Conservation (phyloP, 2,329 filamentous ascomycete species). For the Aureobasidium sp. region DNA sequence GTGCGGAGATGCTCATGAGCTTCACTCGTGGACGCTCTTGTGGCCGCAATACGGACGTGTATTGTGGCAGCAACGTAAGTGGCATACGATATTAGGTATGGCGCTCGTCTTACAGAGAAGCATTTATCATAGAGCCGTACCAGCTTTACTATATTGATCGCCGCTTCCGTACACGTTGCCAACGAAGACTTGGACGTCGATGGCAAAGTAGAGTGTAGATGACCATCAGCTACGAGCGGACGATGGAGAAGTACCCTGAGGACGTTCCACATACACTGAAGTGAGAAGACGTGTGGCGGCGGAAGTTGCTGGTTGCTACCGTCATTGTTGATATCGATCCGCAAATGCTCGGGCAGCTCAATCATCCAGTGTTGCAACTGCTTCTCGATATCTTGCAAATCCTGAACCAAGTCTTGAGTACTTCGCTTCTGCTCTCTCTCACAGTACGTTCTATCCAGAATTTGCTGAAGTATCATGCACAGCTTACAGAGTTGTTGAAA, state of each 20-base stretch:
- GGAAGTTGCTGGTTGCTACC: not conserved
- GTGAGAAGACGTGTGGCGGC: not conserved
- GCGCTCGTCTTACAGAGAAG: slow-evolving; percentile 39
- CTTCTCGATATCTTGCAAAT: not conserved
- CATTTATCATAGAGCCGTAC: slow-evolving; percentile 36
- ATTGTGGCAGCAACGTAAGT: slow-evolving; percentile 48
- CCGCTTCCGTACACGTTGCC: slow-evolving; percentile 38
- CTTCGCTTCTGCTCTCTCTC: slow-evolving; percentile 15
- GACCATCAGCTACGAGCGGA: slow-evolving; percentile 43
- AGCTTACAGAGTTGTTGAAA: slow-evolving; percentile 36
- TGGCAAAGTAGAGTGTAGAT: slow-evolving; percentile 18
- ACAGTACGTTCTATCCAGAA: slow-evolving; percentile 29
- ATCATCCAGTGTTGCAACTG: not conserved
- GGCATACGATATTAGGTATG: slow-evolving; percentile 47
- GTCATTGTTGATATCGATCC: not conserved
- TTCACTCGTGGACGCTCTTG: slow-evolving; percentile 28
- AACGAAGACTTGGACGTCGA: slow-evolving; percentile 15
- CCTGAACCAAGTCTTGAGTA: not conserved
- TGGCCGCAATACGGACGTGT: slow-evolving; percentile 41
- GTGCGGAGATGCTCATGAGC: slow-evolving; percentile 33
- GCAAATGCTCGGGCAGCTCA: not conserved
- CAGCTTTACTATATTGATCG: slow-evolving; percentile 36
- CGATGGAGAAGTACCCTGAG: slow-evolving; percentile 46
- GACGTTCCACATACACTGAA: slow-evolving; percentile 36
- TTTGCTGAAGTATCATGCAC: slow-evolving; percentile 37